phyloP scores from a whole-genome alignment of 2,329 filamentous ascomycete species.

The Fusarium hostae region DNA sequence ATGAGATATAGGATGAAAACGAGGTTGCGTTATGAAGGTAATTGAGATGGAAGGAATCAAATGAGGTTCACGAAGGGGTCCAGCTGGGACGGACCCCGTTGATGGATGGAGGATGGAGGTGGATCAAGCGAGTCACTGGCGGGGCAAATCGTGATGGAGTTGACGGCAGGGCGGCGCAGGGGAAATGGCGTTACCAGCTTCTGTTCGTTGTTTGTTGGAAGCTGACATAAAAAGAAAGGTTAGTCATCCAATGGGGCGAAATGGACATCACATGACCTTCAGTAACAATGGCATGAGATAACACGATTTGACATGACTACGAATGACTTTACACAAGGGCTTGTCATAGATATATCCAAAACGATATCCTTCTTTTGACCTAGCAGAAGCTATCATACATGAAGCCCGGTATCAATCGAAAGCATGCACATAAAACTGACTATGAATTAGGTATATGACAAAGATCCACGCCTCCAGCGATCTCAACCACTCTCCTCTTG shows the following conservation, averaged over 20 bases:
- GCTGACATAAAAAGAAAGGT: constrained; percentile 15
- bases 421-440: constrained; percentile 42
- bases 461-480: constrained; percentile 47
- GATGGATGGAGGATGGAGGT: constrained; percentile 46
- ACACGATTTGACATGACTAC: neutral
- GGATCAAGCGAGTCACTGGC: constrained; percentile 50
- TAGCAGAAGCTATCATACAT: constrained; percentile 39
- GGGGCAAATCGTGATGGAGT: constrained; percentile 52
- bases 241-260: constrained; percentile 31
- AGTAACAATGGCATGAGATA: neutral
- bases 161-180: constrained; percentile 27
- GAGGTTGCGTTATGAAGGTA: constrained; percentile 8
- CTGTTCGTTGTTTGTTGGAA: neutral
- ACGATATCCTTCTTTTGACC: constrained; percentile 24
- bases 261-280: constrained; percentile 19
- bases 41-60: constrained; percentile 23
- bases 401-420: constrained; percentile 43
- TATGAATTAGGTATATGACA: constrained; percentile 52
- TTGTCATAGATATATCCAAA: constrained; percentile 18
- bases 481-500: constrained; percentile 47
- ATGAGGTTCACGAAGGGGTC: constrained; percentile 46
- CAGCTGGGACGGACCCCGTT: constrained; percentile 52
- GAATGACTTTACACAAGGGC: neutral
- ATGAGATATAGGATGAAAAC: constrained; percentile 1
- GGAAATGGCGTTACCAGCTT: constrained; percentile 28